Percentiles rank a stretch among this genome's conserved stretches.
phyloP scores from a whole-genome alignment of 2,329 filamentous ascomycete genomes.

The Alternaria brassicicola region DNA sequence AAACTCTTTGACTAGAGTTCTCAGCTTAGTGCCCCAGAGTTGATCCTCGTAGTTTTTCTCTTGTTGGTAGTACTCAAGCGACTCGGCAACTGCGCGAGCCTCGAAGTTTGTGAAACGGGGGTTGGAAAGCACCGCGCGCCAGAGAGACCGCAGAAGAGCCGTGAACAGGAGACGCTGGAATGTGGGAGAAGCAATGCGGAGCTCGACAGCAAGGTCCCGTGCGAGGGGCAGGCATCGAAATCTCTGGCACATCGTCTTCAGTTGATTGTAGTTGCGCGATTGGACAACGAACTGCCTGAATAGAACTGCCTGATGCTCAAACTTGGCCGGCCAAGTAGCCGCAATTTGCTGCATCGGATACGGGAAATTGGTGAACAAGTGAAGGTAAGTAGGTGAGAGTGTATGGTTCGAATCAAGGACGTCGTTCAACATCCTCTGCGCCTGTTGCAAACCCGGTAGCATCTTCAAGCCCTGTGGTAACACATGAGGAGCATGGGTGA shows the following conservation, averaged over 20 bases:
- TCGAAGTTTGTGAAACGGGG: conserved; percentile 12
- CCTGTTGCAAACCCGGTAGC: conserved; percentile 33
- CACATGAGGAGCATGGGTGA: conserved; percentile 37
- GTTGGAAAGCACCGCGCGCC: conserved; percentile 24
- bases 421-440: conserved; percentile 48
- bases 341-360: conserved; percentile 32
- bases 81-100: not conserved
- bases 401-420: conserved; percentile 56
- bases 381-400: conserved; percentile 50
- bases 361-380: conserved; percentile 59
- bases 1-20: conserved; percentile 3
- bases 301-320: conserved; percentile 41
- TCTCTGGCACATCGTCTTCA: conserved; percentile 26
- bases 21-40: conserved; percentile 9
- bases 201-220: conserved; percentile 58
- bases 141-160: conserved; percentile 54
- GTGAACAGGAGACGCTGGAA: conserved; percentile 63
- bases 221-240: conserved; percentile 61
- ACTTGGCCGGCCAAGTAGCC: conserved; percentile 31
- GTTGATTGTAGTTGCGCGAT: conserved; percentile 16
- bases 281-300: conserved; percentile 53
- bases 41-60: conserved; percentile 8
- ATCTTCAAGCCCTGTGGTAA: conserved; percentile 50
- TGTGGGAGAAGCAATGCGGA: conserved; percentile 58
- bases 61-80: not conserved